A percentile compares a stretch with the other conserved stretches of the same genome.
Evolutionary conservation across 495 filamentous ascomycete genomes (phyloP).

Genomic region (Aspergillus ellipticus): DNA sequence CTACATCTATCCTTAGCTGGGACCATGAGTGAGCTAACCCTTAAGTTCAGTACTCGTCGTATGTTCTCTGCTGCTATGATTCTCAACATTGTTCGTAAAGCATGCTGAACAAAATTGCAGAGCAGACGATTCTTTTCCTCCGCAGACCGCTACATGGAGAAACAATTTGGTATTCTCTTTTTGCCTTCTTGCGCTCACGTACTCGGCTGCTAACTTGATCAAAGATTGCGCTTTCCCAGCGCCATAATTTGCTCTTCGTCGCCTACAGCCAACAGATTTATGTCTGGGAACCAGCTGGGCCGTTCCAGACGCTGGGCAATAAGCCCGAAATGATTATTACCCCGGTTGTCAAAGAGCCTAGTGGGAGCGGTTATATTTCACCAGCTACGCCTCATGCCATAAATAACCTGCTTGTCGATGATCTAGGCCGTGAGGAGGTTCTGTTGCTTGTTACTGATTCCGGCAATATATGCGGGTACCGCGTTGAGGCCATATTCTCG

Average conservation of each 20-base stretch:
- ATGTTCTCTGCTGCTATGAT: constrained; percentile 8
- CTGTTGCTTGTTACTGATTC: constrained; percentile 76
- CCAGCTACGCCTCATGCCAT: constrained; percentile 59
- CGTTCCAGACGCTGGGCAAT: constrained; percentile 58
- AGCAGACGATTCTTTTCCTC: constrained; percentile 25
- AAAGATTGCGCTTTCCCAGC: constrained; percentile 54
- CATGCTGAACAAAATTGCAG: constrained; percentile 18
- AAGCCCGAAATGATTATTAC: constrained; percentile 62
- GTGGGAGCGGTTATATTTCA: constrained; percentile 55
- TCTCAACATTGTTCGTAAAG: background rate
- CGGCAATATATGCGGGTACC: constrained; percentile 82
- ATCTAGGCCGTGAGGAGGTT: constrained; percentile 77
- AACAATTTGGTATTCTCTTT: constrained; percentile 46
- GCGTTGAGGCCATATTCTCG: constrained; percentile 55
- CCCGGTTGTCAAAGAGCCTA: constrained; percentile 50
- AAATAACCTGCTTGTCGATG: constrained; percentile 74
- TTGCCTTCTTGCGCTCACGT: background rate
- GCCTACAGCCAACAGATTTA: constrained; percentile 70
- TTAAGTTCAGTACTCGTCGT: constrained; percentile 19
- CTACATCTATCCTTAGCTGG: no score
- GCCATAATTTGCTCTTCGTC: constrained; percentile 68
- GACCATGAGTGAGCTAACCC: no score
- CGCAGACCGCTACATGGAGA: constrained; percentile 40
- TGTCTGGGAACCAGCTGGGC: constrained; percentile 67
- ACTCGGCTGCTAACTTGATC: background rate